A percentile compares a stretch with the other conserved stretches of the same genome.
These are phyloP conservation scores for Russula brevipes DNA, from an alignment of 768 basidiomycete genomes.

Conservation along the genomic window DNA sequence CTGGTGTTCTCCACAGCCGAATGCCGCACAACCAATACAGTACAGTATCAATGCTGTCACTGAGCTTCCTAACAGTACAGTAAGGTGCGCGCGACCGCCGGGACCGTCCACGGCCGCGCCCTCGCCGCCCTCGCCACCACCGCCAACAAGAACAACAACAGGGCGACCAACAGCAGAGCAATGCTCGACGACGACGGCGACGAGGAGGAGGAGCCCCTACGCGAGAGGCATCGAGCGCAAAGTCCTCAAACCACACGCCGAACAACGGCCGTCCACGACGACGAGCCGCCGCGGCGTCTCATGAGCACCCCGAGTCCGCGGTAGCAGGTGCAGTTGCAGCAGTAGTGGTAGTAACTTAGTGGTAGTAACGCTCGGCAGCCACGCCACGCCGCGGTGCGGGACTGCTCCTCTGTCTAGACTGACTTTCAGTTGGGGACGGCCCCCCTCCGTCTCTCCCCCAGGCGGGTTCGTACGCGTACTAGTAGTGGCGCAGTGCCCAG, in stretches of 20 bases:
- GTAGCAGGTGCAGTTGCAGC: neutral
- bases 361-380: conserved; percentile 32
- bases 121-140: neutral
- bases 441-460: too few species aligned
- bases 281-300: conserved; percentile 18
- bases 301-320: too few species aligned
- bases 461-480: conserved; percentile 59
- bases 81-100: conserved; percentile 42
- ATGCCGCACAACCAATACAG: conserved; percentile 33
- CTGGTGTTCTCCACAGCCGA: conserved; percentile 33
- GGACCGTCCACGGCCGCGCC: conserved; percentile 24
- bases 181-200: conserved; percentile 41
- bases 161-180: neutral
- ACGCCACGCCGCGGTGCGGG: conserved; percentile 26
- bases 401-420: too few species aligned
- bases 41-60: conserved; percentile 29
- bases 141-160: too few species aligned
- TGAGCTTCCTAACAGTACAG: conserved; percentile 39
- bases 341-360: too few species aligned
- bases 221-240: conserved; percentile 55
- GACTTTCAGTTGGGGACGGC: too few species aligned
- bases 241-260: conserved; percentile 44
- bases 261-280: conserved; percentile 33
- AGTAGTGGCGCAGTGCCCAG: conserved; percentile 34
- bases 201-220: conserved; percentile 40